Base-by-base conservation (phyloP, 805 yeast species). In the Brettanomyces sp. region DNA sequence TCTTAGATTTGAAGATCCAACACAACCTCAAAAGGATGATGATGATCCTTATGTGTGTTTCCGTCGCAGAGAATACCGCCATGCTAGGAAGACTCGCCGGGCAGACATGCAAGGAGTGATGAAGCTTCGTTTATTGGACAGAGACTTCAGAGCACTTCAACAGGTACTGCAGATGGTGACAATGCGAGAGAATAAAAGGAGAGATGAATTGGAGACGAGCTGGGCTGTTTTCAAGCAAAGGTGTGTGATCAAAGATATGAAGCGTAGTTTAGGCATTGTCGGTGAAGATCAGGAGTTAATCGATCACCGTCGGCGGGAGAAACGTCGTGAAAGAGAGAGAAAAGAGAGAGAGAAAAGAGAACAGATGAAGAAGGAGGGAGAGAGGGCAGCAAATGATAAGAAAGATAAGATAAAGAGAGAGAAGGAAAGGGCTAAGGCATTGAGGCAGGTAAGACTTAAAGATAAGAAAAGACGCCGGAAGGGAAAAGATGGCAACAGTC, bases 21-120 rank as follows among this genome's bases (percentile, higher is more conserved):
- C 77, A 46, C 42, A 39, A 28, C 42, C 24, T 30, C 63, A 61
- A 37, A 89, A 89, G 58, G 97, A 90, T 57, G 97, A 90, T 57
- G 77, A 76, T 49, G 97, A 93, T 63, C 98, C 99, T 1, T 93
- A 93, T 63, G 83, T 88, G 37, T 88, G 97, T 68, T 93, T 93
- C 71, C 78, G 99, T 57, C 80, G 96, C 54, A 83, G 99, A 63
- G 98, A 90, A 59, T 83, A 88, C 52, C 79, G 99, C 53, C 97
- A 86, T 60, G 93, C 95, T 30, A 83, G 99, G 63, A 93, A 93
- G 63, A 93, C 99, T 0, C 79, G 99, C 63, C 79, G 98, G 52
- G 86, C 96, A 0, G 99, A 93, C 67, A 77, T 85, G 33, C 85
- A 88, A 55, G 88, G 93, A 54, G 82, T 89, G 12, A 97, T 90